Conservation (phyloP, 805 yeast species). For the Metschnikowia colocasiae region DNA sequence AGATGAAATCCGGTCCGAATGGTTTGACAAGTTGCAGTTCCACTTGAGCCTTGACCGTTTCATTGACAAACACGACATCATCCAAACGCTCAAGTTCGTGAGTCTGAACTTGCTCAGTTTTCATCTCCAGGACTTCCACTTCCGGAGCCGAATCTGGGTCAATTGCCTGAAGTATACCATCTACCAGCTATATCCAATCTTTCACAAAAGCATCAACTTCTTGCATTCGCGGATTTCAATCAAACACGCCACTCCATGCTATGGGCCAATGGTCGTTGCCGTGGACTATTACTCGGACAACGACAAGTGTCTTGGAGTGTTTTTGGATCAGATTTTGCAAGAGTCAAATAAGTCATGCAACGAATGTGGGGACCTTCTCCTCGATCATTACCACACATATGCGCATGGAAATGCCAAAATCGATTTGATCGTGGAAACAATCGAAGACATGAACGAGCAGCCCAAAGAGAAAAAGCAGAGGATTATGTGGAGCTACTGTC, state of each 20-base stretch:
- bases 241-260: slow-evolving; percentile 84
- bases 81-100: slow-evolving; percentile 35
- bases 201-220: slow-evolving; percentile 75
- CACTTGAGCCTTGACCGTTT: slow-evolving; percentile 26
- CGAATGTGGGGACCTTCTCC: slow-evolving; percentile 70
- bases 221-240: slow-evolving; percentile 79
- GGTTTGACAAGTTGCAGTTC: slow-evolving; percentile 26
- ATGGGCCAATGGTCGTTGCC: slow-evolving; percentile 81
- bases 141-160: slow-evolving; percentile 47
- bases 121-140: slow-evolving; percentile 49
- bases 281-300: slow-evolving; percentile 88
- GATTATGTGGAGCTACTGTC: slow-evolving; percentile 90
- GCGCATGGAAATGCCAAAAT: slow-evolving; percentile 85
- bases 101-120: slow-evolving; percentile 36
- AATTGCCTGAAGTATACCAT: slow-evolving; percentile 34
- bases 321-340: slow-evolving; percentile 71
- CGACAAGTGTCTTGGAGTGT: slow-evolving; percentile 87
- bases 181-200: slow-evolving; percentile 41
- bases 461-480: slow-evolving; percentile 47
- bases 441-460: slow-evolving; percentile 22
- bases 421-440: slow-evolving; percentile 66
- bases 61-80: slow-evolving; percentile 30
- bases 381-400: slow-evolving; percentile 79
- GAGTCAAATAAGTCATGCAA: slow-evolving; percentile 67
- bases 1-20: slow-evolving; percentile 25